A percentile compares a stretch with the other conserved stretches of the same genome.
These are phyloP conservation scores for Eremothecium sinecaudum DNA, from an alignment of 1,139 yeast species.

Conservation along the genomic window DNA sequence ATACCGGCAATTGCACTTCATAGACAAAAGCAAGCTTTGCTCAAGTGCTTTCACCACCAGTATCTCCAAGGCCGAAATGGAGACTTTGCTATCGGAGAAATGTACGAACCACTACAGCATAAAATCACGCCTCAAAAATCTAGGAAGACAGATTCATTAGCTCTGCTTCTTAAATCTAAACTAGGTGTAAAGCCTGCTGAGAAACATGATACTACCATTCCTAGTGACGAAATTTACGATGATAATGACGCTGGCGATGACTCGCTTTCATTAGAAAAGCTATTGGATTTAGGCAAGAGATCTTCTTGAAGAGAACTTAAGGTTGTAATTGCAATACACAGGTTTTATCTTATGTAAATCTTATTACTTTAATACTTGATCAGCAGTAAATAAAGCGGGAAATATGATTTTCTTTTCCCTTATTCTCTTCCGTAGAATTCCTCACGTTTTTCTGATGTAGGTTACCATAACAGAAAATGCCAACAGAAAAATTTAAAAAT, in stretches of 20 bases:
- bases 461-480: no score
- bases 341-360: no score
- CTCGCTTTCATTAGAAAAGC: slow-evolving; percentile 20
- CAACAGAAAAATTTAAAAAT: no score
- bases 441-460: no score
- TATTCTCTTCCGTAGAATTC: no score
- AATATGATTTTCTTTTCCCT: no score
- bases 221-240: slow-evolving; percentile 11
- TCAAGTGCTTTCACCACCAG: slow-evolving; percentile 23
- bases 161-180: slow-evolving; percentile 11
- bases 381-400: no score
- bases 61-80: slow-evolving; percentile 10
- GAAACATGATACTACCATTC: slow-evolving; percentile 1
- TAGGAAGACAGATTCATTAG: slow-evolving; percentile 5
- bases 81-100: slow-evolving; percentile 16
- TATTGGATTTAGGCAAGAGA: slow-evolving; percentile 14
- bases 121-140: slow-evolving; percentile 13
- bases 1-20: slow-evolving; percentile 22
- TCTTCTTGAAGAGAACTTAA: no score
- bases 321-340: no score
- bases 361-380: no score
- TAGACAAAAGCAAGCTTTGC: slow-evolving; percentile 20
- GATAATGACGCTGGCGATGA: slow-evolving; percentile 11
- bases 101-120: slow-evolving; percentile 12
- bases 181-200: slow-evolving; percentile 15